A percentile compares a stretch with the other conserved stretches of the same genome.
Evolutionary conservation across 192 early-diverging fungal species (phyloP).

Genomic region (Allomyces macrogynus): DNA sequence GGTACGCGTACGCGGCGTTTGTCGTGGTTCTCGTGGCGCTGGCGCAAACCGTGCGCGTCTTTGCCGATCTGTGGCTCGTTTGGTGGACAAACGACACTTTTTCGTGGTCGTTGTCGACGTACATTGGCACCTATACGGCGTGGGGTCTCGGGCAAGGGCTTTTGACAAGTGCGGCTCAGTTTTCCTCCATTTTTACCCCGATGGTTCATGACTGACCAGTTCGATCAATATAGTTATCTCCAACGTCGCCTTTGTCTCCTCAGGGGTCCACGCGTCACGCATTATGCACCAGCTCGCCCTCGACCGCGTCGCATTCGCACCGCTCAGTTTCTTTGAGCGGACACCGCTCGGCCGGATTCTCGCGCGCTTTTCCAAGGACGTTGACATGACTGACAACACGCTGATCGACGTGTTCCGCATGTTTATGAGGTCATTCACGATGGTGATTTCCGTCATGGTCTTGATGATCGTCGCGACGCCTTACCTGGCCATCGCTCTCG

Average conservation of each 20-base stretch:
- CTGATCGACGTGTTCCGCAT: conserved; percentile 42
- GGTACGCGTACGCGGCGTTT: not conserved
- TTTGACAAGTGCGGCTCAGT: conserved; percentile 5
- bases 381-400: conserved; percentile 41
- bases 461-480: conserved; percentile 42
- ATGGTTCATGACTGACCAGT: too few relatives aligned
- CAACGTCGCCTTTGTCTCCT: conserved; percentile 36
- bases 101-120: conserved; percentile 4
- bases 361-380: conserved; percentile 37
- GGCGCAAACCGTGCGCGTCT: not conserved
- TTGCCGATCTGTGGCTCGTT: not conserved
- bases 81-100: not conserved
- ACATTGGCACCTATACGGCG: conserved; percentile 44
- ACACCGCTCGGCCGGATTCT: conserved; percentile 61
- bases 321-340: conserved; percentile 54
- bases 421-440: conserved; percentile 34
- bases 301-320: conserved; percentile 41
- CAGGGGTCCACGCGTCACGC: conserved; percentile 35
- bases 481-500: conserved; percentile 43
- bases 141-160: conserved; percentile 40
- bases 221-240: conserved; percentile 10
- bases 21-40: not conserved
- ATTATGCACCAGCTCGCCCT: conserved; percentile 48
- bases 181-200: too few relatives aligned
- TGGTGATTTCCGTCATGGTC: conserved; percentile 34